Evolutionary conservation across 139 green algal genomes (phyloP).

Genomic region (Chloropicon primus): DNA sequence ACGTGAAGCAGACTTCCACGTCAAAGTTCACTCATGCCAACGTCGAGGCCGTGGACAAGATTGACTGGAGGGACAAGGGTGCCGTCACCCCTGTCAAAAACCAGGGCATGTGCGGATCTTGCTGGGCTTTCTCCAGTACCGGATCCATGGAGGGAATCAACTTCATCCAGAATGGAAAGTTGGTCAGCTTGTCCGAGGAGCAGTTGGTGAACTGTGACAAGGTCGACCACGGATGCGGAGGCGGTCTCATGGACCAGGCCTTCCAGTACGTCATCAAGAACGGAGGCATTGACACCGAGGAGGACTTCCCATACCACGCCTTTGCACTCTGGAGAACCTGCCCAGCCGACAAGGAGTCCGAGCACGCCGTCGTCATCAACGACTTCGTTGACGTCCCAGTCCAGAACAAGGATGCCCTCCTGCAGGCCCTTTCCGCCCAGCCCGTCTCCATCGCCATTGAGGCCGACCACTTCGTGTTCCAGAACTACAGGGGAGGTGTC

Average conservation of each 20-base stretch:
- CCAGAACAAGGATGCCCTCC: constrained; percentile 49
- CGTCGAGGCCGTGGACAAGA: constrained; percentile 18
- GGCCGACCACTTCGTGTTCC: constrained; percentile 61
- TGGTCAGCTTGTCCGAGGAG: background rate
- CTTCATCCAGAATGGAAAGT: constrained; percentile 59
- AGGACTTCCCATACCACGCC: background rate
- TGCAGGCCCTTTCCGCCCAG: constrained; percentile 64
- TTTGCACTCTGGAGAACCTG: background rate
- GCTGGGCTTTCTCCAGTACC: constrained; percentile 60
- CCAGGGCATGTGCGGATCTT: constrained; percentile 47
- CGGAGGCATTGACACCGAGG: background rate
- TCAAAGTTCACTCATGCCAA: constrained; percentile 7
- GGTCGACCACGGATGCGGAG: constrained; percentile 6
- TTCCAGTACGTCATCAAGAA: background rate
- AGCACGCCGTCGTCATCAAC: background rate
- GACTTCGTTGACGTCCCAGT: constrained; percentile 62
- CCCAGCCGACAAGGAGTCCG: background rate
- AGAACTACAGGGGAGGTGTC: constrained; percentile 79
- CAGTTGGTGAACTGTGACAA: constrained; percentile 3
- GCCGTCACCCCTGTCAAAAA: constrained; percentile 49
- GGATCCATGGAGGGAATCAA: constrained; percentile 85
- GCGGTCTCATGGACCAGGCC: constrained; percentile 14
- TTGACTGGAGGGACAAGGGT: constrained; percentile 52
- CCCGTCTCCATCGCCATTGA: constrained; percentile 89
- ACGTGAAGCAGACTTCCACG: background rate